Conservation (phyloP, 202 grass and related monocot genomes). For the Bolboschoenoplectus hybrid region DNA sequence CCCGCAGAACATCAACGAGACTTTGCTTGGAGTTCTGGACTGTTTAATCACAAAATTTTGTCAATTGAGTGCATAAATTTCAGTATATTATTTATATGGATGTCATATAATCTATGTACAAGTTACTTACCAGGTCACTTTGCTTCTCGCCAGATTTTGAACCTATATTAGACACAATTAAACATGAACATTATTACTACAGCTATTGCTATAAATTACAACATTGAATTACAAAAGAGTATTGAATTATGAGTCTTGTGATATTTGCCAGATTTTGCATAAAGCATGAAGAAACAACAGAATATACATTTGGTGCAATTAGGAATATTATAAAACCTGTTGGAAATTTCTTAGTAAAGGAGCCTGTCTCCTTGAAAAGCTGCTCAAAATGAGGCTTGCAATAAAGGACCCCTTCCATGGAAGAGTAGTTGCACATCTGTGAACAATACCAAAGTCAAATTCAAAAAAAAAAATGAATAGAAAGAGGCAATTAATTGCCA, state of each 20-base stretch:
- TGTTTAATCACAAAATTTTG: conserved; percentile 40
- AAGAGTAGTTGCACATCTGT: conserved; percentile 94
- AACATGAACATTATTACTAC: conserved; percentile 18
- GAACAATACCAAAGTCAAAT: neutral
- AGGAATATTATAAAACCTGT: conserved; percentile 54
- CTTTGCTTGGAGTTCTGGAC: conserved; percentile 80
- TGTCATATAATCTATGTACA: neutral
- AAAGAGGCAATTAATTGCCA: neutral
- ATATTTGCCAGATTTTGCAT: neutral
- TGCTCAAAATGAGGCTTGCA: conserved; percentile 99
- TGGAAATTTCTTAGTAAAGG: conserved; percentile 88
- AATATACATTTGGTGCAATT: neutral
- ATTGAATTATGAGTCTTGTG: neutral
- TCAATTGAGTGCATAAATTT: conserved; percentile 30
- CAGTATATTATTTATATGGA: neutral
- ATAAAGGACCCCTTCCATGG: conserved; percentile 97
- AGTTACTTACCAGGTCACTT: conserved; percentile 35
- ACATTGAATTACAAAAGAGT: neutral
- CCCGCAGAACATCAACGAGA: conserved; percentile 73
- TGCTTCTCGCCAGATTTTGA: conserved; percentile 33
- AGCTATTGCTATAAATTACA: neutral
- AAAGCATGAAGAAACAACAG: neutral
- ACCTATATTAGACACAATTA: conserved; percentile 15
- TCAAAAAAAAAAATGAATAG: neutral
- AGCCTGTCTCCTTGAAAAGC: conserved; percentile 97